phyloP scores from a whole-genome alignment of 1,284 basidiomycete species.

The Testicularia cyperi region DNA sequence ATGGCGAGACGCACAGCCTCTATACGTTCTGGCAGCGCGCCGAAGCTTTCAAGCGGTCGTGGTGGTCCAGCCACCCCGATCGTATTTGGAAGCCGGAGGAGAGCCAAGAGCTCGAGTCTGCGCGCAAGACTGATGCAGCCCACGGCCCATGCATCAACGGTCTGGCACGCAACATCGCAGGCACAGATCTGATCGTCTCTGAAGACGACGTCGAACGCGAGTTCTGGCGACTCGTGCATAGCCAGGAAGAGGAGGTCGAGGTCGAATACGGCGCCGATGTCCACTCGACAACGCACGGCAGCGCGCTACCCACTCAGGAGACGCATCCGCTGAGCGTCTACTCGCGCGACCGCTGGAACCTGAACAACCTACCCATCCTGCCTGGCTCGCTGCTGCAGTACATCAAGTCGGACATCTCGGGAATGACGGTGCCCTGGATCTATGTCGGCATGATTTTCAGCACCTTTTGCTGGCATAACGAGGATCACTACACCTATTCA shows the following conservation, averaged over 20 bases:
- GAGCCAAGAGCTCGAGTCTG: neutral
- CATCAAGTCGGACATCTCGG: constrained; percentile 98
- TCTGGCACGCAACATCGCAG: constrained; percentile 33
- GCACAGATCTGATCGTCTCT: constrained; percentile 67
- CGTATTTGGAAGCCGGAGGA: constrained; percentile 22
- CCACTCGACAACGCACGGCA: constrained; percentile 95
- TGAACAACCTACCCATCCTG: constrained; percentile 93
- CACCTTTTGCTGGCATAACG: constrained; percentile 99
- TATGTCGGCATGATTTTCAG: constrained; percentile 99
- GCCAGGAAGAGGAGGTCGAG: constrained; percentile 85
- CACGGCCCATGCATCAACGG: too few species aligned
- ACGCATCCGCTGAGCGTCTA: constrained; percentile 84
- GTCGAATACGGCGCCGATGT: constrained; percentile 99
- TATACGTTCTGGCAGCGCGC: constrained; percentile 90
- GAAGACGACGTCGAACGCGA: constrained; percentile 91
- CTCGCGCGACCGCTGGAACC: constrained; percentile 91
- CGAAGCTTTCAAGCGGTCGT: constrained; percentile 73
- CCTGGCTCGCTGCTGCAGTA: constrained; percentile 80
- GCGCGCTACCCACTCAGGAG: constrained; percentile 91
- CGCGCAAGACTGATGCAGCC: neutral
- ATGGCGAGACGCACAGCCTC: constrained; percentile 92
- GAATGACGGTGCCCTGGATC: constrained; percentile 99
- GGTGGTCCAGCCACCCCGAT: constrained; percentile 65
- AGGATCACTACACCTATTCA: constrained; percentile 94
- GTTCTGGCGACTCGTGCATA: constrained; percentile 95